A percentile compares a stretch with the other conserved stretches of the same genome.
Evolutionary conservation across 805 yeast species (phyloP).

Genomic region (Yamadazyma tumulicola): DNA sequence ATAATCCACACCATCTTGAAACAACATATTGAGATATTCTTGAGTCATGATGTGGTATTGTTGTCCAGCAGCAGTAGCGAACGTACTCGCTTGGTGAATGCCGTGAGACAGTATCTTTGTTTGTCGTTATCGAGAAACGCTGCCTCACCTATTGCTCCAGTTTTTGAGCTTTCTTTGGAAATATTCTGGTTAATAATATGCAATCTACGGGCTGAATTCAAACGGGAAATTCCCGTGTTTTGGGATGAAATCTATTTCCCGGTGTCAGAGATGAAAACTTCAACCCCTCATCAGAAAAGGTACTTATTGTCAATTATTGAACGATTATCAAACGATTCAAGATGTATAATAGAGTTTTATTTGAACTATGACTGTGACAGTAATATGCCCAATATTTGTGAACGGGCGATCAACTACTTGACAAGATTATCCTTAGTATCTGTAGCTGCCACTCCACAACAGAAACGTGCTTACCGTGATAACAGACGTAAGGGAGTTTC

Average conservation of each 20-base stretch:
- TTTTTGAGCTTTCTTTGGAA: slow-evolving; percentile 86
- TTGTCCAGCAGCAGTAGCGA: slow-evolving; percentile 46
- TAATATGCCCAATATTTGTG: slow-evolving; percentile 78
- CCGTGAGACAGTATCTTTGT: slow-evolving; percentile 81
- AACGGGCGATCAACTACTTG: slow-evolving; percentile 72
- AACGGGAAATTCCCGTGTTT: slow-evolving; percentile 90
- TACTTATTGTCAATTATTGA: slow-evolving; percentile 79
- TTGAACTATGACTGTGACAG: slow-evolving; percentile 93
- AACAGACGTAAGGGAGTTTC: slow-evolving; percentile 53
- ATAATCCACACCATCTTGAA: slow-evolving; percentile 80
- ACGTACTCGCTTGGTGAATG: slow-evolving; percentile 65
- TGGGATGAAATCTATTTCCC: slow-evolving; percentile 92
- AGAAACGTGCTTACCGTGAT: slow-evolving; percentile 47
- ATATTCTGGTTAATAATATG: slow-evolving; percentile 88
- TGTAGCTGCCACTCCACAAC: slow-evolving; percentile 68
- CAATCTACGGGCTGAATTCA: slow-evolving; percentile 81
- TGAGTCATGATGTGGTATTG: slow-evolving; percentile 55
- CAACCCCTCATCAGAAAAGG: slow-evolving; percentile 90
- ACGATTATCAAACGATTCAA: slow-evolving; percentile 81
- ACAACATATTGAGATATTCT: slow-evolving; percentile 79
- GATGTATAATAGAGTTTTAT: slow-evolving; percentile 87
- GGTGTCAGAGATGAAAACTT: slow-evolving; percentile 84
- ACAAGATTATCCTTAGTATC: slow-evolving; percentile 68
- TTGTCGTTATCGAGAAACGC: slow-evolving; percentile 85
- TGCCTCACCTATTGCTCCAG: slow-evolving; percentile 85